Evolutionary conservation across 495 filamentous ascomycete genomes (phyloP).

Genomic region (Monascus purpureus): DNA sequence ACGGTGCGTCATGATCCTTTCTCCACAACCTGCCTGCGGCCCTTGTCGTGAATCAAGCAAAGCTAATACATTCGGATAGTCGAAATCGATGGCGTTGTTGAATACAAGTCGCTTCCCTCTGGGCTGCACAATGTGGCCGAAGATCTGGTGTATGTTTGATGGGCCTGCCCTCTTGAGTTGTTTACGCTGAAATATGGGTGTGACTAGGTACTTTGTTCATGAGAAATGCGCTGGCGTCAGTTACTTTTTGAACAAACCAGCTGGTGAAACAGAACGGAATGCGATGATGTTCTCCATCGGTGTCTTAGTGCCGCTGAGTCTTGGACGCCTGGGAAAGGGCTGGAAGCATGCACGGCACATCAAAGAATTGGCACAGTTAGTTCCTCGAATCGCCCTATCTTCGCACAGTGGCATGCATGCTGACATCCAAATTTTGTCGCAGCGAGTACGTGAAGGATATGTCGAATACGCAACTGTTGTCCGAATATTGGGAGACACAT

Average conservation of each 20-base stretch:
- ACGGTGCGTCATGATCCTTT: conserved; percentile 26
- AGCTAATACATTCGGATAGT: conserved; percentile 34
- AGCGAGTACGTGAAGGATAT: conserved; percentile 23
- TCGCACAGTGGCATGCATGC: conserved; percentile 2
- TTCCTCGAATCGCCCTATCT: conserved; percentile 1
- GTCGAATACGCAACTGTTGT: conserved; percentile 44
- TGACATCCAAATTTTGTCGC: conserved; percentile 1
- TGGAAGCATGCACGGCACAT: conserved; percentile 77
- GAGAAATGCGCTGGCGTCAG: conserved; percentile 76
- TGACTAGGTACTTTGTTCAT: conserved; percentile 69
- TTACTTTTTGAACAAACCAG: conserved; percentile 78
- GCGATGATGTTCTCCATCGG: conserved; percentile 89
- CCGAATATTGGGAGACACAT: conserved; percentile 67
- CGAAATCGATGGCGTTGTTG: conserved; percentile 75
- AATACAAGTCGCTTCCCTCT: conserved; percentile 89
- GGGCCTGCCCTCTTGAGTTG: neutral
- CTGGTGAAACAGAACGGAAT: conserved; percentile 64
- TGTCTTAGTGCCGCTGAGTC: conserved; percentile 70
- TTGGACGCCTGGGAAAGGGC: conserved; percentile 72
- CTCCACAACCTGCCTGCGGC: neutral
- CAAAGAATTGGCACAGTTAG: conserved; percentile 58
- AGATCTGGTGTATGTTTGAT: conserved; percentile 56
- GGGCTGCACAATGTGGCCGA: conserved; percentile 79
- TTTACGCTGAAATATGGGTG: neutral
- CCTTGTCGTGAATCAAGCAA: conserved; percentile 1